A percentile compares a stretch with the other conserved stretches of the same genome.
Conservation (phyloP, 2,329 filamentous ascomycete species). For the Cercospora zeina region DNA sequence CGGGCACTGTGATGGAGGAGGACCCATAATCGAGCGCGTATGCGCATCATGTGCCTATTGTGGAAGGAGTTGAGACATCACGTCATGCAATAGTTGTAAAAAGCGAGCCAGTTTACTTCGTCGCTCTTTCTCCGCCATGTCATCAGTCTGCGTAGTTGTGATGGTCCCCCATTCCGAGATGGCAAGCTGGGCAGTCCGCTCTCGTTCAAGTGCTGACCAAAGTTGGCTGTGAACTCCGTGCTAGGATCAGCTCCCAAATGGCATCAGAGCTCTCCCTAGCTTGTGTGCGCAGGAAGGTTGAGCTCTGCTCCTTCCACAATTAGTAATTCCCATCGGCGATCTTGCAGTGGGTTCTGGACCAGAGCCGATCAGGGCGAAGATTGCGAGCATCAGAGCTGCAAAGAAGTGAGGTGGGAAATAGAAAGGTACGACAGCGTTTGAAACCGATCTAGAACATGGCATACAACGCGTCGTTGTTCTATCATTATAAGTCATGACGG, state of each 20-base stretch:
- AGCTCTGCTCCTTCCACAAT: conserved; percentile 3
- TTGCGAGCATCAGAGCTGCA: conserved; percentile 40
- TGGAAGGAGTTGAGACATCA: conserved; percentile 12
- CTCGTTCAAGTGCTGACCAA: neutral
- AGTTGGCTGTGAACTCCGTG: neutral
- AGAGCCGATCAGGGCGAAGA: conserved; percentile 47
- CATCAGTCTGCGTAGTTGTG: neutral
- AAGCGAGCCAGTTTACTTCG: conserved; percentile 1
- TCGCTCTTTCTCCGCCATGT: neutral
- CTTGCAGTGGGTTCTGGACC: conserved; percentile 38
- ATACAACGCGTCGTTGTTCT: neutral
- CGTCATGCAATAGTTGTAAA: conserved; percentile 9
- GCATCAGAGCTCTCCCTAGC: neutral
- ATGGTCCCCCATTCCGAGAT: neutral
- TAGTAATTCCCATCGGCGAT: conserved; percentile 11
- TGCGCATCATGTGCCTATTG: conserved; percentile 12
- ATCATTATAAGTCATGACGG: conserved; percentile 1
- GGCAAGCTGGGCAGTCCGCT: neutral
- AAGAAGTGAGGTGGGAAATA: conserved; percentile 4
- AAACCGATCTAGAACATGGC: neutral
- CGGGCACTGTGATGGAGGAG: neutral
- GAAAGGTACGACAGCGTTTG: neutral
- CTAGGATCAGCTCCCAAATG: neutral
- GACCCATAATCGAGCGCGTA: conserved; percentile 1
- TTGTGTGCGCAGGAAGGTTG: neutral